A percentile compares a stretch with the other conserved stretches of the same genome.
These are phyloP conservation scores for Colletotrichum tofieldiae DNA, from an alignment of 2,329 filamentous ascomycete genomes.

Conservation along the genomic window DNA sequence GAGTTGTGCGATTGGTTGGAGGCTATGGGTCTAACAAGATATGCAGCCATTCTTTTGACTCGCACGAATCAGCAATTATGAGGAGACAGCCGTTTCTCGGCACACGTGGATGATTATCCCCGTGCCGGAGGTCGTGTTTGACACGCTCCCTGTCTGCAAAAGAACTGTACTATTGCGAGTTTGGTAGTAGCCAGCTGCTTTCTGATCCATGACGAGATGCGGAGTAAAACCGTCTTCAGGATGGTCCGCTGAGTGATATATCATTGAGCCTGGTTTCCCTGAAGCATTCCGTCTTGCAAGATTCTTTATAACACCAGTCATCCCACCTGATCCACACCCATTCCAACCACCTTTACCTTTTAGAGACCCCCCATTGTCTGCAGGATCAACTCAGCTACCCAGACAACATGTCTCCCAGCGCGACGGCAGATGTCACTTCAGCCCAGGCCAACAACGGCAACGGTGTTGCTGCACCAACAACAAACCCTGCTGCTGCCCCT, in stretches of 20 bases:
- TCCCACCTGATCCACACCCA: background rate
- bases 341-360: background rate
- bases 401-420: constrained; percentile 31
- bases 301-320: background rate
- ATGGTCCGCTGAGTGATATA: constrained; percentile 14
- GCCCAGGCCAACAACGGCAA: constrained; percentile 14
- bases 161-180: background rate
- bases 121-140: background rate
- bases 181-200: background rate
- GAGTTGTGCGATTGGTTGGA: background rate
- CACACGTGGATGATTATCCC: background rate
- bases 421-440: constrained; percentile 13
- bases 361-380: background rate
- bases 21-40: background rate
- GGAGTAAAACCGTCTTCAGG: background rate
- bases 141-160: background rate
- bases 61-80: background rate
- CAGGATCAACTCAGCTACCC: background rate
- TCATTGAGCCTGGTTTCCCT: constrained; percentile 2
- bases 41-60: background rate
- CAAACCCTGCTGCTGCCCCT: constrained; percentile 1
- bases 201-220: background rate
- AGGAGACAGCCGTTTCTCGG: background rate
- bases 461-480: background rate
- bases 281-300: background rate